phyloP scores from a whole-genome alignment of 306 rosid genomes.

The Hippophae gyantsensis region DNA sequence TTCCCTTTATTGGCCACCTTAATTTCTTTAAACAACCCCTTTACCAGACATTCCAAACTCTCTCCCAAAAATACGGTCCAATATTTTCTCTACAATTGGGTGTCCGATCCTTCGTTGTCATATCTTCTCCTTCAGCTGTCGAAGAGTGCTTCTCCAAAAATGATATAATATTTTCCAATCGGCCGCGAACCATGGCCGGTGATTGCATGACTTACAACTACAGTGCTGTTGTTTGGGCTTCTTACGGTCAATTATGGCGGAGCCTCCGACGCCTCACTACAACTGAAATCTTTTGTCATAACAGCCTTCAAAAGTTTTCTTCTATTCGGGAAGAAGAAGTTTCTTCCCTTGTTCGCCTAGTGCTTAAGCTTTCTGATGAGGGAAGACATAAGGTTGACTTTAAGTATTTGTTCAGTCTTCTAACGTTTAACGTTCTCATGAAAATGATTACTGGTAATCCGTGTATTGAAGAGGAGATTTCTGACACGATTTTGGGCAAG shows the following conservation, averaged over 20 bases:
- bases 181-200: constrained; percentile 13
- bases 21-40: constrained; percentile 32
- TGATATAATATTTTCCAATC: constrained; percentile 33
- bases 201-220: constrained; percentile 24
- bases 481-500: constrained; percentile 9
- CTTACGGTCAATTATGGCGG: constrained; percentile 28
- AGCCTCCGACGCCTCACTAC: constrained; percentile 17
- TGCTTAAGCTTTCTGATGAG: constrained; percentile 2
- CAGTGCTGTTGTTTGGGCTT: constrained; percentile 1
- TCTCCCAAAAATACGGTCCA: constrained; percentile 22
- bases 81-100: constrained; percentile 23
- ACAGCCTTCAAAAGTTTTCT: constrained; percentile 9
- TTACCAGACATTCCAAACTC: constrained; percentile 13
- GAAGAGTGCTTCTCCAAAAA: constrained; percentile 31
- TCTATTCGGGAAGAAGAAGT: constrained; percentile 20
- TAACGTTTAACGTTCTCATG: constrained; percentile 23
- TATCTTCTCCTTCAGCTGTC: constrained; percentile 31
- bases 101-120: constrained; percentile 19
- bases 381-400: constrained; percentile 4
- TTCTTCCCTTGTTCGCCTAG: constrained; percentile 6
- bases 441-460: constrained; percentile 27
- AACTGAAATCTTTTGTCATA: constrained; percentile 19
- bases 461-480: constrained; percentile 18
- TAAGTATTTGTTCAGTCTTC: not conserved
- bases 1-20: constrained; percentile 43